Conservation (phyloP, 805 yeast genomes). For the Metschnikowia borealis region DNA sequence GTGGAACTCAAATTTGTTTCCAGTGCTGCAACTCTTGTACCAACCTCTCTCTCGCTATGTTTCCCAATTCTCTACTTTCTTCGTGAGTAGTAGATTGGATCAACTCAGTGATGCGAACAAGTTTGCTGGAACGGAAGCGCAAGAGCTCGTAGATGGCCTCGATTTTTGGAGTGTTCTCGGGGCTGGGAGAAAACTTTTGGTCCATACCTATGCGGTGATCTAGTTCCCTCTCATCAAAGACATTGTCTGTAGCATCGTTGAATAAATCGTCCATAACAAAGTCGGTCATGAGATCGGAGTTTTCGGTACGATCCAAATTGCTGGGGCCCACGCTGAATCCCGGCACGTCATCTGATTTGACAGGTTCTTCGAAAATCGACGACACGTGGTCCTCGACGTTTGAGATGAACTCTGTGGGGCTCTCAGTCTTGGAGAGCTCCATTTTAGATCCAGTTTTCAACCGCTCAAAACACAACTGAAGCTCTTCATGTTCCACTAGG, state of each 20-base stretch:
- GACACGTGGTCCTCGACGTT: constrained; percentile 15
- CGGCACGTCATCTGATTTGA: not conserved
- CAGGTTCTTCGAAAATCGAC: constrained; percentile 13
- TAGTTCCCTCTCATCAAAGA: constrained; percentile 12
- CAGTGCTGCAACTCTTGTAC: constrained; percentile 1
- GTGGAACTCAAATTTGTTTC: not conserved
- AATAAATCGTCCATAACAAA: constrained; percentile 20
- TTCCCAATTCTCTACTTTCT: not conserved
- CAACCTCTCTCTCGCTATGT: not conserved
- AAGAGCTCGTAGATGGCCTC: not conserved
- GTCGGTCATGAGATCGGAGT: constrained; percentile 11
- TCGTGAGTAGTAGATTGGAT: not conserved
- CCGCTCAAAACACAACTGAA: not conserved
- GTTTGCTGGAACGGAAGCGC: not conserved
- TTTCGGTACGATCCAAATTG: not conserved
- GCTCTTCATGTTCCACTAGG: constrained; percentile 4
- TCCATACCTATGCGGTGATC: not conserved
- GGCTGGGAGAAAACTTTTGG: not conserved
- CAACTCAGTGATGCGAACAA: not conserved
- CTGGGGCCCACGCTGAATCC: not conserved
- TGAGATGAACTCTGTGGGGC: constrained; percentile 2
- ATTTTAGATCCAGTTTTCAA: not conserved
- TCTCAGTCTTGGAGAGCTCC: not conserved
- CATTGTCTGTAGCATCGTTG: constrained; percentile 15
- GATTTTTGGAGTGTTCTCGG: not conserved